Conservation (phyloP, 352 stramenopile genomes). For the Phytophthora lateralis region DNA sequence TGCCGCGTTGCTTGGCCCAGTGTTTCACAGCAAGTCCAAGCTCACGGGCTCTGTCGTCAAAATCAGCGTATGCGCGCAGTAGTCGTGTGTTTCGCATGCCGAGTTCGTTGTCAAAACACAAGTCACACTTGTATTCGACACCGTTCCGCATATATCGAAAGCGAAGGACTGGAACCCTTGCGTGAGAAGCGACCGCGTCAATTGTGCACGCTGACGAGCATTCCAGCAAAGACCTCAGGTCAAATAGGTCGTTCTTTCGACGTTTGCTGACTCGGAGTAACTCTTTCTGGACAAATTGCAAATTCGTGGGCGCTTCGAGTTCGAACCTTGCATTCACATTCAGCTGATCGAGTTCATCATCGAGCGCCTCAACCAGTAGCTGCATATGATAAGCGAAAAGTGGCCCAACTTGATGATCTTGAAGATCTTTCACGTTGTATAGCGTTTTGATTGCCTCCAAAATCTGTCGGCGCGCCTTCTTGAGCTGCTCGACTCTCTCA, state of each 20-base stretch:
- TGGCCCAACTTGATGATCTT: constrained; percentile 25
- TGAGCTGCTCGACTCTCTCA: constrained; percentile 40
- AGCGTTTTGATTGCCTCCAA: constrained; percentile 13
- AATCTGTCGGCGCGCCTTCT: constrained; percentile 17
- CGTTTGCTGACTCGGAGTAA: constrained; percentile 32
- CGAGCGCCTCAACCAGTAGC: constrained; percentile 24
- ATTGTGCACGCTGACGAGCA: constrained; percentile 43
- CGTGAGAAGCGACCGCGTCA: constrained; percentile 48
- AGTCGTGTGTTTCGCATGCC: constrained; percentile 77
- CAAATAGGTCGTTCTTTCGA: constrained; percentile 48
- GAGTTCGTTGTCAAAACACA: constrained; percentile 81
- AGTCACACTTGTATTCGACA: constrained; percentile 55
- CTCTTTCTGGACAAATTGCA: constrained; percentile 17
- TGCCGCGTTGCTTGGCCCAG: constrained; percentile 94
- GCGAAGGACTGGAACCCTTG: constrained; percentile 72
- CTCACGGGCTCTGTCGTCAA: constrained; percentile 72
- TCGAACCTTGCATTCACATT: not conserved
- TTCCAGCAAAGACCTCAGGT: constrained; percentile 37
- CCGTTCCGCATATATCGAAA: constrained; percentile 48
- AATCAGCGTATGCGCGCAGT: constrained; percentile 65
- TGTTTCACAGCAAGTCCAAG: constrained; percentile 96
- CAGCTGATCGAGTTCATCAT: constrained; percentile 3
- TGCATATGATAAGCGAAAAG: constrained; percentile 38
- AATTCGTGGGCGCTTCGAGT: not conserved
- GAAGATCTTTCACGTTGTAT: constrained; percentile 3